These are phyloP conservation scores for Asterophora lycoperdoides DNA, from an alignment of 768 basidiomycete genomes.

Conservation along the genomic window DNA sequence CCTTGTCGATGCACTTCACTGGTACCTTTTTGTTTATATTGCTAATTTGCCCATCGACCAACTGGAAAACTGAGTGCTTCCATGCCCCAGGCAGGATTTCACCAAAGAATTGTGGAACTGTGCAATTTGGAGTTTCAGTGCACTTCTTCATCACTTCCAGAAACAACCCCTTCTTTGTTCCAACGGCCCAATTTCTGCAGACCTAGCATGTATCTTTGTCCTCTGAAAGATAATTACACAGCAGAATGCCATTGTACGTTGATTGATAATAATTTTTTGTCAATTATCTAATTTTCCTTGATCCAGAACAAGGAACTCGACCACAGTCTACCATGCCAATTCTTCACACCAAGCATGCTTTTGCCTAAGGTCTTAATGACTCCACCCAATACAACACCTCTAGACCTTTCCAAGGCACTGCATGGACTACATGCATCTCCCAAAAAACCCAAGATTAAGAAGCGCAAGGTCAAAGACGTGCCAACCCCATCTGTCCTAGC, in stretches of 20 bases:
- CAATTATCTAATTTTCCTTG: background rate
- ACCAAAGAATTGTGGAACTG: background rate
- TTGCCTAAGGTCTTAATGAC: too few relatives aligned
- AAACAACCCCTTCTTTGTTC: background rate
- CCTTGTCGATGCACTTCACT: conserved; percentile 7
- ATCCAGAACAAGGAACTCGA: background rate
- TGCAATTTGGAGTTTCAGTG: background rate
- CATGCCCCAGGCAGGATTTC: background rate
- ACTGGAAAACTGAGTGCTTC: background rate
- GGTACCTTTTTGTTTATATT: conserved; percentile 13
- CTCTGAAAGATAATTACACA: background rate
- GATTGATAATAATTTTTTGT: background rate
- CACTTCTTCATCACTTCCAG: background rate
- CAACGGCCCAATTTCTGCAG: background rate
- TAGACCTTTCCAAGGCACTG: too few relatives aligned
- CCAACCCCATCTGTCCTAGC: too few relatives aligned
- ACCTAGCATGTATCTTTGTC: background rate
- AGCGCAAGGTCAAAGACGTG: too few relatives aligned
- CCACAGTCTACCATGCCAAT: too few relatives aligned
- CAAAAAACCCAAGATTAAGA: too few relatives aligned
- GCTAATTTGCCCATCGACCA: background rate
- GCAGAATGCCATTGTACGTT: background rate
- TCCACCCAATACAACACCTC: too few relatives aligned
- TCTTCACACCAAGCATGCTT: too few relatives aligned
- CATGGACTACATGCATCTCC: too few relatives aligned